A percentile compares a stretch with the other conserved stretches of the same genome.
Evolutionary conservation across 495 filamentous ascomycete species (phyloP).

Genomic region (Rhizodiscina lignyota): DNA sequence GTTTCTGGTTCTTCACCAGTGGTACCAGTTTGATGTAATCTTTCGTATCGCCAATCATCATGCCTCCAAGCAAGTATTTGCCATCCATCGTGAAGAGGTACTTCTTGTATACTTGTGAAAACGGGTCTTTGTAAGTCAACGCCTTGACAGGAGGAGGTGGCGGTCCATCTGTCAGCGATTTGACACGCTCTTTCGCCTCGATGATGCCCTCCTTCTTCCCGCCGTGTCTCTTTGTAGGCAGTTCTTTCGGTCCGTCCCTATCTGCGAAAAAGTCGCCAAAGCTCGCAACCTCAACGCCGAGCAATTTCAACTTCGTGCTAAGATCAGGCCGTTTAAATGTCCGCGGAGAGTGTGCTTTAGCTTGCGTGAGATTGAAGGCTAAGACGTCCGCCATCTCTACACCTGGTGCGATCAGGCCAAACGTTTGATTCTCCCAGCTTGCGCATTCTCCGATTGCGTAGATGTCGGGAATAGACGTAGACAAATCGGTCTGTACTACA

Average conservation of each 20-base stretch:
- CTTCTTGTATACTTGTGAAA: constrained; percentile 91
- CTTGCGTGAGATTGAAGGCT: constrained; percentile 85
- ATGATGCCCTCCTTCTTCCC: constrained; percentile 16
- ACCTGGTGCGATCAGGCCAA: constrained; percentile 84
- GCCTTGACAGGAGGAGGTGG: constrained; percentile 56
- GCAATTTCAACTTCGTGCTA: constrained; percentile 84
- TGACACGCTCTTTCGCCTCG: constrained; percentile 25
- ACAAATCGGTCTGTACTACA: constrained; percentile 52
- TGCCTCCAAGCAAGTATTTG: constrained; percentile 83
- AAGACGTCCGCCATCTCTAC: constrained; percentile 95
- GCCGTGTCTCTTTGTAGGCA: constrained; percentile 37
- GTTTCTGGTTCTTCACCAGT: constrained; percentile 81
- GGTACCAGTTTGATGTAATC: constrained; percentile 91
- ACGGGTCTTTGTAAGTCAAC: constrained; percentile 84
- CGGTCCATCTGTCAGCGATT: constrained; percentile 34
- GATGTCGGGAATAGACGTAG: constrained; percentile 56
- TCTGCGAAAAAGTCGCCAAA: constrained; percentile 97
- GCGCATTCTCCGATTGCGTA: constrained; percentile 94
- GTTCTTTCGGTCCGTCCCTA: constrained; percentile 62
- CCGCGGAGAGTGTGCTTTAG: constrained; percentile 49
- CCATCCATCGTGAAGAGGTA: constrained; percentile 87
- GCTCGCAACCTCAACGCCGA: constrained; percentile 87
- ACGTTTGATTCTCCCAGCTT: constrained; percentile 85
- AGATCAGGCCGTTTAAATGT: constrained; percentile 75
- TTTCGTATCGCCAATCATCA: constrained; percentile 95